Evolutionary conservation across 1,284 basidiomycete genomes (phyloP).

Genomic region (Ceratobasidium sp.): DNA sequence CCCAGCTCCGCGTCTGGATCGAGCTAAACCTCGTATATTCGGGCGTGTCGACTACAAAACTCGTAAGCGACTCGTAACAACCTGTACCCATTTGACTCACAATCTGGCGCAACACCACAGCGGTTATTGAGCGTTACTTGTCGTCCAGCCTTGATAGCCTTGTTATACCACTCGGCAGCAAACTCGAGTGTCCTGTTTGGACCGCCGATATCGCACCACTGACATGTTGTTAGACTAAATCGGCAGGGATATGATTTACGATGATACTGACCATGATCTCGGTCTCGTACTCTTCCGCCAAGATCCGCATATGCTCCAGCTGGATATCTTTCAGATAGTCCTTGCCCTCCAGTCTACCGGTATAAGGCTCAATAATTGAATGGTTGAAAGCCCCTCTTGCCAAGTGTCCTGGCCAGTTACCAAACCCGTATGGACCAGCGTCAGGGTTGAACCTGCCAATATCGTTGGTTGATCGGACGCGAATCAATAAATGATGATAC

Average conservation of each 20-base stretch:
- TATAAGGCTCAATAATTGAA: slow-evolving; percentile 64
- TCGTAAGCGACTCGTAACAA: background rate
- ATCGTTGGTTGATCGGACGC: slow-evolving; percentile 52
- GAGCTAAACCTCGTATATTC: slow-evolving; percentile 65
- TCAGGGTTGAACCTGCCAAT: slow-evolving; percentile 63
- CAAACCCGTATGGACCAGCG: slow-evolving; percentile 63
- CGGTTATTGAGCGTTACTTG: slow-evolving; percentile 68
- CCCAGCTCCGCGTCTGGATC: slow-evolving; percentile 65
- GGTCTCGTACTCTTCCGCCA: slow-evolving; percentile 63
- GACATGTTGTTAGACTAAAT: background rate
- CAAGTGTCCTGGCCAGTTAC: slow-evolving; percentile 64
- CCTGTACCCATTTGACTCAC: slow-evolving; percentile 6
- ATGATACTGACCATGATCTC: slow-evolving; percentile 63
- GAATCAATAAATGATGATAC: slow-evolving; percentile 50
- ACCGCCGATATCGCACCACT: slow-evolving; percentile 71
- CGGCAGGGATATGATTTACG: too few species aligned
- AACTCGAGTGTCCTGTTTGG: slow-evolving; percentile 62
- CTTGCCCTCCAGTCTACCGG: slow-evolving; percentile 61
- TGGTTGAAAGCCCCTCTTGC: slow-evolving; percentile 63
- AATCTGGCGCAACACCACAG: slow-evolving; percentile 52
- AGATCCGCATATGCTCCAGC: slow-evolving; percentile 65
- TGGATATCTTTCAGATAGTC: slow-evolving; percentile 66
- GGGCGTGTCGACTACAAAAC: slow-evolving; percentile 59
- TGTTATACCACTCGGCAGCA: slow-evolving; percentile 64
- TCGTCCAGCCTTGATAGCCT: slow-evolving; percentile 60